These are phyloP conservation scores for Tranzscheliella williamsii DNA, from an alignment of 1,284 basidiomycete genomes.

Conservation along the genomic window DNA sequence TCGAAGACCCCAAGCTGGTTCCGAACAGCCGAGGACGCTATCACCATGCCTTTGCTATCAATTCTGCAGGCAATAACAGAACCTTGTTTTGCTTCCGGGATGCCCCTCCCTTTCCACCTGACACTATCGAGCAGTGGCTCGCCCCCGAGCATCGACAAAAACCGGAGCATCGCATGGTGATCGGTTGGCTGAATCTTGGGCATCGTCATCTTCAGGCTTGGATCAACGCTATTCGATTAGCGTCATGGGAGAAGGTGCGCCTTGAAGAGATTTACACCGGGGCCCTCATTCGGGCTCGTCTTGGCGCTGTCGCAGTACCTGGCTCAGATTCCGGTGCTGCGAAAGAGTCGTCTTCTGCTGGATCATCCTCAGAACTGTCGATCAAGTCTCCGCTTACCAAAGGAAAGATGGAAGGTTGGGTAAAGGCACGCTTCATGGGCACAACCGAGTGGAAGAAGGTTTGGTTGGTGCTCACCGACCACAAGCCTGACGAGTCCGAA, in stretches of 20 bases:
- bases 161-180: slow-evolving; percentile 50
- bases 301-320: slow-evolving; percentile 60
- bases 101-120: slow-evolving; percentile 48
- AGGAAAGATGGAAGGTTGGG: slow-evolving; percentile 88
- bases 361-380: slow-evolving; percentile 14
- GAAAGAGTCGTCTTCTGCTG: slow-evolving; percentile 18
- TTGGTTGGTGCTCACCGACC: slow-evolving; percentile 74
- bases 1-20: slow-evolving; percentile 64
- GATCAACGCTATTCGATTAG: slow-evolving; percentile 86
- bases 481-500: slow-evolving; percentile 41
- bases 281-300: slow-evolving; percentile 70
- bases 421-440: slow-evolving; percentile 84
- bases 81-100: slow-evolving; percentile 71
- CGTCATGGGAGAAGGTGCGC: slow-evolving; percentile 91
- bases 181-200: slow-evolving; percentile 53
- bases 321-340: slow-evolving; percentile 6
- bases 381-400: slow-evolving; percentile 61
- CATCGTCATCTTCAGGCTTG: slow-evolving; percentile 65
- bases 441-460: slow-evolving; percentile 94
- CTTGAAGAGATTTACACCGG: slow-evolving; percentile 98
- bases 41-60: slow-evolving; percentile 77
- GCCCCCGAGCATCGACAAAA: slow-evolving; percentile 42
- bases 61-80: slow-evolving; percentile 89
- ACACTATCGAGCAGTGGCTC: slow-evolving; percentile 43
- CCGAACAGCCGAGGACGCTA: slow-evolving; percentile 67